Evolutionary conservation across 176 grass and related monocot genomes (phyloP).

Genomic region (Aegilops tauschii): DNA sequence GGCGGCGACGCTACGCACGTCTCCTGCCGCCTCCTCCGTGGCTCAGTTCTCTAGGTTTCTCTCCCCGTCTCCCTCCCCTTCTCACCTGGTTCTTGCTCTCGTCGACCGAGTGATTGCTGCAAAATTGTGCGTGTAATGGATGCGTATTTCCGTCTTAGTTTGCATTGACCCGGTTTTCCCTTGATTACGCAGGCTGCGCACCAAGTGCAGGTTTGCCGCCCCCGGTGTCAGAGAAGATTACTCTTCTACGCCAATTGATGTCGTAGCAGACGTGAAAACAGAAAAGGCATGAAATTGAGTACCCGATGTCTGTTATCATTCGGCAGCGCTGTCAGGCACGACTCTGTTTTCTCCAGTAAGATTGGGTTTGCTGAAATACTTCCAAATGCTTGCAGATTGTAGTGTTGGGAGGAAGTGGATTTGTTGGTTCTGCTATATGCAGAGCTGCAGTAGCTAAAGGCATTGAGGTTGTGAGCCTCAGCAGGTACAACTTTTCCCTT

Average conservation of each 20-base stretch:
- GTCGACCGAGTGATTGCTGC: not conserved
- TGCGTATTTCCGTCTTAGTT: not conserved
- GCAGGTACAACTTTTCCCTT: constrained; percentile 54
- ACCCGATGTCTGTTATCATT: not conserved
- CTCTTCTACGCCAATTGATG: constrained; percentile 73
- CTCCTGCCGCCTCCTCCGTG: not conserved
- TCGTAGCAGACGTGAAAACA: constrained; percentile 80
- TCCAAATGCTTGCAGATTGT: constrained; percentile 58
- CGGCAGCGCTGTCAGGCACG: not conserved
- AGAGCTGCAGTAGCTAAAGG: constrained; percentile 79
- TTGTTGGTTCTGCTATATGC: constrained; percentile 94
- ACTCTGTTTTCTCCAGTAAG: not conserved
- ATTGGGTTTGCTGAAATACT: constrained; percentile 4
- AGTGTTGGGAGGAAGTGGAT: constrained; percentile 83
- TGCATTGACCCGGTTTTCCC: constrained; percentile 9
- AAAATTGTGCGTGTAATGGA: not conserved
- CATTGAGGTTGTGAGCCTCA: constrained; percentile 88
- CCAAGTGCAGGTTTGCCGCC: constrained; percentile 57
- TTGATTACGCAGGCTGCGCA: constrained; percentile 35
- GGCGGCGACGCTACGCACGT: not conserved
- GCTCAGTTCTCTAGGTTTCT: constrained; percentile 28
- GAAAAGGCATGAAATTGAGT: constrained; percentile 56
- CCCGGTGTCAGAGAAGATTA: constrained; percentile 47
- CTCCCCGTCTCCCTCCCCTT: not conserved
- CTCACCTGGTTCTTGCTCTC: not conserved